Base-by-base conservation (phyloP, 1,139 yeast species). In the Entelexis paramagnoliae region DNA sequence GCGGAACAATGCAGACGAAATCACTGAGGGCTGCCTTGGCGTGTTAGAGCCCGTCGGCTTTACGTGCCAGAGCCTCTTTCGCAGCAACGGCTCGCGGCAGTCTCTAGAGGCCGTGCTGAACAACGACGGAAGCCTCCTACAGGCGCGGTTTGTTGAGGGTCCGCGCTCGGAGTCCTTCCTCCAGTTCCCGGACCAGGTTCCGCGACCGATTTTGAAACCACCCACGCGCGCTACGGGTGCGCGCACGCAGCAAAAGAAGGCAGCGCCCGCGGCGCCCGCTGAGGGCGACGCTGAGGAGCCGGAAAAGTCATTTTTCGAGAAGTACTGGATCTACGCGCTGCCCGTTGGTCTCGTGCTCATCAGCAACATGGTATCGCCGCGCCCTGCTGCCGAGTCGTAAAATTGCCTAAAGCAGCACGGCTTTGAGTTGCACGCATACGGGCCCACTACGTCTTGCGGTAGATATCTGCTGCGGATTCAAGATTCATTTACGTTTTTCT, bases 291-390 rank as follows among this genome's bases (percentile, higher is more conserved):
- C 61, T 4, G 62, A 59, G 39, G 62, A 59, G 49, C 58, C 51
- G 1, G 64, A 61, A 36, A 62, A 65, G 57, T 50, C 68, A 16
- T 68, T 69, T 50, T 42, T 69, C 45, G 69, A 67, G 53, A 68
- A 69, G 55, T 68, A 69, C 58, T 69, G 72, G 70, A 59, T 65
- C 51, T 67, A 65, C 51, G 50, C 68, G 45, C 60, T 67, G 4
- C 72, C 71, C 1, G 50, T 61, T 14, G 58, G 61, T 6, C 47
- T 68, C 11, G 53, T 68, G 54, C 34, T 68, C 45, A 16, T 47
- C 17, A 14, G 45, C 16, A 48, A 50, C 53, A 45, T 64, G 2
- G 51, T 60, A 1, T 4, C 24, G 22, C 13, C 32, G 14, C 20
- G 39, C 39, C 6, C 20, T 17, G 39, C 22, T 10, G 39, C 39